These are phyloP conservation scores for Falciphora oryzae DNA, from an alignment of 2,329 filamentous ascomycete genomes.

Conservation along the genomic window DNA sequence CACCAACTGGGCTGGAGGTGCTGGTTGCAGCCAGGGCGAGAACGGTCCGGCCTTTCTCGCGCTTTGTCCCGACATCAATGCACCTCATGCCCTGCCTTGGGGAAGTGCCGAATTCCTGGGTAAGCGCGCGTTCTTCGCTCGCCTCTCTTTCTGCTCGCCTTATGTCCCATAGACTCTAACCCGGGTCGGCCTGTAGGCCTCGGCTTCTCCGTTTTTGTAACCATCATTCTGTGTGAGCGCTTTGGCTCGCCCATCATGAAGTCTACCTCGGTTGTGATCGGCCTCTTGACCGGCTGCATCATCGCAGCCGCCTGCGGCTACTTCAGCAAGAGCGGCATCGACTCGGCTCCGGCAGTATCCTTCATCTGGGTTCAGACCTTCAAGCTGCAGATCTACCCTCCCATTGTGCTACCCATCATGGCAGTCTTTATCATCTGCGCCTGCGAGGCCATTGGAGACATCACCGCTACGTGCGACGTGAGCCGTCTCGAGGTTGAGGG, in stretches of 20 bases:
- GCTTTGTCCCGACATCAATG: constrained; percentile 57
- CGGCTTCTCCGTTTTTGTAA: constrained; percentile 73
- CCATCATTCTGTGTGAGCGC: constrained; percentile 74
- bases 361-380: constrained; percentile 81
- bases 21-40: constrained; percentile 51
- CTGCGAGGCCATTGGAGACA: constrained; percentile 75
- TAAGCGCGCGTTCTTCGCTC: constrained; percentile 11
- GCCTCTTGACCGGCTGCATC: constrained; percentile 69
- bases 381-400: constrained; percentile 63
- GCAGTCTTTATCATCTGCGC: constrained; percentile 67
- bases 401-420: constrained; percentile 66
- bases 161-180: not conserved
- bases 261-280: constrained; percentile 68
- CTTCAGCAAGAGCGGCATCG: constrained; percentile 68
- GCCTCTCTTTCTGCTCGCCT: not conserved
- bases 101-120: constrained; percentile 73
- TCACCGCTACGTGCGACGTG: constrained; percentile 77
- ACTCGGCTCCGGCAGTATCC: constrained; percentile 62
- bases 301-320: constrained; percentile 74
- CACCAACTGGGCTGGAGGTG: constrained; percentile 72
- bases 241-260: constrained; percentile 85
- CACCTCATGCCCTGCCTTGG: constrained; percentile 70
- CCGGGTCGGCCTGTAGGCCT: constrained; percentile 34
- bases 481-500: constrained; percentile 70
- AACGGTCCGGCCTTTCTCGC: constrained; percentile 49